Conservation (phyloP, 1,284 basidiomycete genomes). For the Ustilago nuda region DNA sequence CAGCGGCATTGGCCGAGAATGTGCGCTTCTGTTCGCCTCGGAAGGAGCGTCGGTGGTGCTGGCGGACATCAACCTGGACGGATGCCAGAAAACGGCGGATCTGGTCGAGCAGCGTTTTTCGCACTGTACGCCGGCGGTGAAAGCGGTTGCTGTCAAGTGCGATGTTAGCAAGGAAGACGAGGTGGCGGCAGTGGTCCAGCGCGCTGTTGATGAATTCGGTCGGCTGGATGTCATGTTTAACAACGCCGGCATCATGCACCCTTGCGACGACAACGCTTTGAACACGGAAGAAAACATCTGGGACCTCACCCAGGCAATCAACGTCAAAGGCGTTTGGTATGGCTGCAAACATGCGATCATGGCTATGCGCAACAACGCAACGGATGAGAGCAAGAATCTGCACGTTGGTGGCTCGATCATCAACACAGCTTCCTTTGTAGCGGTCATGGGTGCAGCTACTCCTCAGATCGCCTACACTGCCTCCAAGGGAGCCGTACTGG, state of each 20-base stretch:
- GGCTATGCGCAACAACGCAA: slow-evolving; percentile 88
- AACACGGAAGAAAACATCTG: slow-evolving; percentile 96
- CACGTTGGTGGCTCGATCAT: slow-evolving; percentile 91
- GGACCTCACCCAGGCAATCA: slow-evolving; percentile 81
- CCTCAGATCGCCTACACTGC: slow-evolving; percentile 86
- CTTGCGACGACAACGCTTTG: slow-evolving; percentile 89
- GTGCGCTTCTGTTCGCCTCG: slow-evolving; percentile 87
- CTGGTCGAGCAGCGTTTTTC: slow-evolving; percentile 78
- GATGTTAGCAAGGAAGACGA: slow-evolving; percentile 91
- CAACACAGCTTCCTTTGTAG: slow-evolving; percentile 96
- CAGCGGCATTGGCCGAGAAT: slow-evolving; percentile 89
- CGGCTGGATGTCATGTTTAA: slow-evolving; percentile 83
- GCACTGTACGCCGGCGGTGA: slow-evolving; percentile 71
- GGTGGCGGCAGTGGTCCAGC: slow-evolving; percentile 82
- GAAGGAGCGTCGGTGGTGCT: slow-evolving; percentile 90
- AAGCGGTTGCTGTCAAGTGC: slow-evolving; percentile 79
- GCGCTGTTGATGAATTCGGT: slow-evolving; percentile 84
- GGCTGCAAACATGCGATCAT: slow-evolving; percentile 93
- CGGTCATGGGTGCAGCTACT: slow-evolving; percentile 90
- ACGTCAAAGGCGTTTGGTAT: slow-evolving; percentile 98
- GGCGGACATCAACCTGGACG: slow-evolving; percentile 82
- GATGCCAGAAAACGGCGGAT: slow-evolving; percentile 78
- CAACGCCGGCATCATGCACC: slow-evolving; percentile 87
- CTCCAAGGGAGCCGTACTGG: slow-evolving; percentile 87
- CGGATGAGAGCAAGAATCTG: slow-evolving; percentile 82